phyloP scores from a whole-genome alignment of 164 flowering plant genomes.

The Magnolia sinica region DNA sequence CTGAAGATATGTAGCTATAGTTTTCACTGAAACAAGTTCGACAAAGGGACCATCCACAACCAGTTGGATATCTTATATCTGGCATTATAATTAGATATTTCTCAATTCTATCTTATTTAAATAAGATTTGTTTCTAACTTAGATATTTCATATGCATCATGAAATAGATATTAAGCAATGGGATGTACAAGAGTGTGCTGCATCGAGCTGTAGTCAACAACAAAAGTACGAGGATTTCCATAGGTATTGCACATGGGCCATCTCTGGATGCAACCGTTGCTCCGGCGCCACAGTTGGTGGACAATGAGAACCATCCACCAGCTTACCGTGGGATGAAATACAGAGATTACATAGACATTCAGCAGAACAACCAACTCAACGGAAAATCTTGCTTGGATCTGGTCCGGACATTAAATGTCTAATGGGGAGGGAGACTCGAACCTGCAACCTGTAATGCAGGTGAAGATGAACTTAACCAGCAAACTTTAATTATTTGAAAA shows the following conservation, averaged over 20 bases:
- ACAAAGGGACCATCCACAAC: not conserved
- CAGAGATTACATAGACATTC: slow-evolving; percentile 45
- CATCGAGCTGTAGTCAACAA: slow-evolving; percentile 53
- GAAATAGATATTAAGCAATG: slow-evolving; percentile 57
- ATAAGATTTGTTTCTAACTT: not conserved
- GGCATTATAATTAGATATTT: not conserved
- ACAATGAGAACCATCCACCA: slow-evolving; percentile 23
- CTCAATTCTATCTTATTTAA: too few species aligned
- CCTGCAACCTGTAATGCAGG: too few species aligned
- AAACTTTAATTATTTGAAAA: too few species aligned
- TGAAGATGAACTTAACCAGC: too few species aligned
- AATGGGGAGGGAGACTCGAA: not conserved
- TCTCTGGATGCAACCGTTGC: slow-evolving; percentile 37
- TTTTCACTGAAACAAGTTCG: not conserved
- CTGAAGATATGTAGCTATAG: too few species aligned
- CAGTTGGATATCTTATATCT: not conserved
- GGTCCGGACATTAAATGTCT: slow-evolving; percentile 13
- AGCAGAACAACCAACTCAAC: slow-evolving; percentile 39
- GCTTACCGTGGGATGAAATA: slow-evolving; percentile 42
- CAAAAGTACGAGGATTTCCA: slow-evolving; percentile 37
- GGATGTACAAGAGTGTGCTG: slow-evolving; percentile 53
- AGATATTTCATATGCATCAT: not conserved
- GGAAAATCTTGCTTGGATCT: slow-evolving; percentile 39
- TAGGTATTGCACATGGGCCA: slow-evolving; percentile 46
- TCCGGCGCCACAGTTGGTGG: slow-evolving; percentile 38